Evolutionary conservation across 2,329 filamentous ascomycete species (phyloP), one percentile per base, ranked within the genome.

Genomic region (Neophaeococcomyces mojaviensis): DNA sequence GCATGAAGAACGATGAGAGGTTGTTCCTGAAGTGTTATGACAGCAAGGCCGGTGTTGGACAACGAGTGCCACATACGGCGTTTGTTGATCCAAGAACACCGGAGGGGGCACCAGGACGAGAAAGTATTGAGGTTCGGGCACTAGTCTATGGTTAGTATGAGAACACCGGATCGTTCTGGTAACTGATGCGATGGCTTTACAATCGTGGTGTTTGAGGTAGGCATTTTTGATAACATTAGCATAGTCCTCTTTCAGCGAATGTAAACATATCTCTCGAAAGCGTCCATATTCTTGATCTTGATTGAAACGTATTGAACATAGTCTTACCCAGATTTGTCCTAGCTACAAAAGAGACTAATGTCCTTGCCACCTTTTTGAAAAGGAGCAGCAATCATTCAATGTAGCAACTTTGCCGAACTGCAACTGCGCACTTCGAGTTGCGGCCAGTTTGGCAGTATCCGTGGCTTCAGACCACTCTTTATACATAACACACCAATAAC

Each of bases 121-220:
- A 94, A 71, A 94, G 88, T 61, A 94, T 96, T 61, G 89, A 96
- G 65, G 85, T 95, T 13, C 76, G 89, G 56, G 81, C 86, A 30
- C 70, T 95, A 63, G 84, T 95, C 0, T 94, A 95, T 72, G 85
- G 84, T 15, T 28, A n/a, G n/a, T n/a, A n/a, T 70, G 54, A 56
- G 24, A 32, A 15, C 13, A n/a, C 13, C 13, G n/a, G n/a, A 19
- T 7, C 13, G 19, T 24, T 39, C 15, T 39, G 4, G 13, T n/a
- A 4, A 20, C 19, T 39, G 6, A 4, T 39, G 36, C 19, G 20
- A 16, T 19, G 36, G 7, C 15, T 19, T 16, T n/a, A 4, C 16
- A 20, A 16, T 7, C 16, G 16, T 24, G 20, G 36, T 6, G 10
- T 10, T 36, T 16, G 16, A 36, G 34, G 8, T 8, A 18, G 8